Base-by-base conservation (phyloP, 345 rosid species). In the Rhizophora mangle region DNA sequence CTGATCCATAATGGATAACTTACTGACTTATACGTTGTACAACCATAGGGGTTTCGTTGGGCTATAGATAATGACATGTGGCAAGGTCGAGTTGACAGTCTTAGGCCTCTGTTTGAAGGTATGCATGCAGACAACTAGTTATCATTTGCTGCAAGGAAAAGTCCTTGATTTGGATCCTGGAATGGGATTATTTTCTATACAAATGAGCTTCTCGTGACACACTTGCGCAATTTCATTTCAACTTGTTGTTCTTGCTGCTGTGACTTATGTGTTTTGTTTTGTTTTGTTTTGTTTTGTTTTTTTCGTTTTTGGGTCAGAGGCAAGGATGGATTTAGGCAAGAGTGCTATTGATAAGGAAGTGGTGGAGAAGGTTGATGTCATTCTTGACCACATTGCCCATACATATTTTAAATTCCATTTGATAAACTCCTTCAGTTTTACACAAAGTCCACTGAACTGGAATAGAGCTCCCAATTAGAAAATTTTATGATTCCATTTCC, bases 21-120 rank as follows among this genome's bases (percentile, higher is more conserved):
- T 39, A 39, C 71, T 60, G 39, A 64, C 32, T 30, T 62, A 53
- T 61, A 30, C 65, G 46, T 5, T 27, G 71, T 76, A 68, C 71
- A 63, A 68, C 67, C 76, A 46, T 71, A 88, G 97, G 96, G 97
- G 56, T 91, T 89, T 77, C 80, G 82, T 37, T 89, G 98, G 98
- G 98, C 97, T 55, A 72, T 91, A 54, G 93, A 89, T 31, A 87
- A 92, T 43, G 82, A 92, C 65, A 77, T 78, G 78, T 90, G 97
- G 98, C 82, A 89, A 72, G 93, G 63, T 76, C 88, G 97, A 78
- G 97, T 89, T 73, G 84, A 82, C 74, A 94, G 92, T 69, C 64
- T 94, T 70, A 89, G 76, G 81, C 84, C 89, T 75, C 67, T 91
- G 60, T 91, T 94, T 84, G 92, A 94, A 89, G 97, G 97, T 94